Conservation (phyloP, 306 rosid genomes). For the Oemleria cerasiformis region DNA sequence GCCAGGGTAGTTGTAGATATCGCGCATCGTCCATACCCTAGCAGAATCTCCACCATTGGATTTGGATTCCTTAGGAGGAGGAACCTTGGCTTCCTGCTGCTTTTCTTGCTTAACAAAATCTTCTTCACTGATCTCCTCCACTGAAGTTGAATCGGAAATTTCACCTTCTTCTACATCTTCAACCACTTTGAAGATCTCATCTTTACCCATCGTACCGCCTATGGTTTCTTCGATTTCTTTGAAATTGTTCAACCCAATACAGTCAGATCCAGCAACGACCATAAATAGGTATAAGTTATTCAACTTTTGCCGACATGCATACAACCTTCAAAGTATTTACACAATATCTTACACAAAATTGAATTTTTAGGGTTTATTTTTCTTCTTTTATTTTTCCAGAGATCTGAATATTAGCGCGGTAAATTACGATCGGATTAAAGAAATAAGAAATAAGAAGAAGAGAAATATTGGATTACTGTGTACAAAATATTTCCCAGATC, state of each 20-base stretch:
- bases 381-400: constrained; percentile 6
- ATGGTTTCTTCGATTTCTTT: constrained; percentile 29
- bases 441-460: background rate
- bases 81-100: constrained; percentile 42
- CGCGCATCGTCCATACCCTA: constrained; percentile 78
- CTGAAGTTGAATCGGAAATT: constrained; percentile 83
- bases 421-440: constrained; percentile 1
- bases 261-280: constrained; percentile 51
- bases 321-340: background rate
- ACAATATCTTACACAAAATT: background rate
- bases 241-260: constrained; percentile 28
- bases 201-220: constrained; percentile 48
- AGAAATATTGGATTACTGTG: background rate
- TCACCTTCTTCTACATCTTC: constrained; percentile 95
- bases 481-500: constrained; percentile 25
- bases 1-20: constrained; percentile 64
- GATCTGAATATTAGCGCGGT: constrained; percentile 15
- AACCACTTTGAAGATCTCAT: constrained; percentile 35
- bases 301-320: background rate
- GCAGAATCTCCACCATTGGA: constrained; percentile 28
- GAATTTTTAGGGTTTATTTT: constrained; percentile 24
- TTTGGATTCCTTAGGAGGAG: constrained; percentile 29
- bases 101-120: constrained; percentile 55
- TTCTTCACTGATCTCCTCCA: constrained; percentile 84
- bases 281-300: constrained; percentile 34